Conservation (phyloP, 129 eudicot species). For the Lactuca sativa region DNA sequence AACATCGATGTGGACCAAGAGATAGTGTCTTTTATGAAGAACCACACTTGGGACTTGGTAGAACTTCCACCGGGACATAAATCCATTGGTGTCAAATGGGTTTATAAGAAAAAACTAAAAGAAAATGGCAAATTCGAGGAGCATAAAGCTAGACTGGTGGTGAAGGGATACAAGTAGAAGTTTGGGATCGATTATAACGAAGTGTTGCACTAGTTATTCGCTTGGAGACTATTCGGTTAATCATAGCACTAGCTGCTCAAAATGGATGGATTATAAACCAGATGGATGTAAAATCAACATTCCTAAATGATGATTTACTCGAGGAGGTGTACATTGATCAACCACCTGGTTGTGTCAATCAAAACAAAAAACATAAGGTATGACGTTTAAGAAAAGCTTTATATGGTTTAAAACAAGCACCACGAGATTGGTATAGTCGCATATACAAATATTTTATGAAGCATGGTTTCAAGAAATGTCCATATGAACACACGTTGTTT, state of each 20-base stretch:
- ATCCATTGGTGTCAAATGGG: neutral
- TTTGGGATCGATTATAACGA: neutral
- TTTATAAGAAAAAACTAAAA: neutral
- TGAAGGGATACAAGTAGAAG: neutral
- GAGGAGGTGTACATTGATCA: neutral
- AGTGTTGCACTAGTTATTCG: neutral
- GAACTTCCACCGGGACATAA: neutral
- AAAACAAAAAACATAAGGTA: neutral
- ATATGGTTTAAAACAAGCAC: neutral
- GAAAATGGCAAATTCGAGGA: neutral
- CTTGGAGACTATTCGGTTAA: neutral
- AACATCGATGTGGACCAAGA: neutral
- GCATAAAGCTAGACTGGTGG: neutral
- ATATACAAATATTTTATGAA: too few species aligned
- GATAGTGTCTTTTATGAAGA: neutral
- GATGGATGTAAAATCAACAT: neutral
- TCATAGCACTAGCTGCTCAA: neutral
- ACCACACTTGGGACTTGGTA: neutral
- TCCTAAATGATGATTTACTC: neutral
- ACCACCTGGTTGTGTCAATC: neutral
- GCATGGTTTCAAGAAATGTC: too few species aligned
- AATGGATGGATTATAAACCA: neutral
- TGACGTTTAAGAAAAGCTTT: neutral
- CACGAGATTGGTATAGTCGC: too few species aligned
- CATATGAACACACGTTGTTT: too few species aligned